phyloP scores from a whole-genome alignment of 352 stramenopile genomes.

The Lagenidium sp. region DNA sequence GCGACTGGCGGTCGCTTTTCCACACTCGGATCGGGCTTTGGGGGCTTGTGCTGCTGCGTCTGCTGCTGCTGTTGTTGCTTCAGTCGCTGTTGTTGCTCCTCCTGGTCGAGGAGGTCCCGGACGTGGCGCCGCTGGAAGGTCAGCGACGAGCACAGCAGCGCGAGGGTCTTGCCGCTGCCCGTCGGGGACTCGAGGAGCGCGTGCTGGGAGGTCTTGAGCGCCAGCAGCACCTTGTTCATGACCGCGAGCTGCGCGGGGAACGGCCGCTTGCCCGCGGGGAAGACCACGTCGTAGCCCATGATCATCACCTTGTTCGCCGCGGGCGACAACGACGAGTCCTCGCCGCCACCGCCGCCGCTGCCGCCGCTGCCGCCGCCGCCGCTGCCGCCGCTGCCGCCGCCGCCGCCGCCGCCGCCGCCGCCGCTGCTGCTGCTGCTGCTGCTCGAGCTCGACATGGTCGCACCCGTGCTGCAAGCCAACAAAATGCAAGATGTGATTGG shows the following conservation, averaged over 20 bases:
- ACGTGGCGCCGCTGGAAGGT: conserved; percentile 65
- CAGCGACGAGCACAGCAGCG: conserved; percentile 72
- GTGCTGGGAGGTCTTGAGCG: conserved; percentile 73
- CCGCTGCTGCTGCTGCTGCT: no score
- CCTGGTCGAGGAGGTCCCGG: conserved; percentile 21
- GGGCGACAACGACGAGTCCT: not conserved
- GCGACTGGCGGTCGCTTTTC: no score
- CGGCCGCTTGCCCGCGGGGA: conserved; percentile 68
- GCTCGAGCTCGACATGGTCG: no score
- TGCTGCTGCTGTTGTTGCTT: not conserved
- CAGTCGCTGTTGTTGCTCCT: not conserved
- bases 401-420: no score
- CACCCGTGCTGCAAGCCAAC: no score
- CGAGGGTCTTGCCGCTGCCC: conserved; percentile 79
- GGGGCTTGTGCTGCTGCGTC: not conserved
- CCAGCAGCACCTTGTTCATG: conserved; percentile 81
- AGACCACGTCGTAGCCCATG: conserved; percentile 79
- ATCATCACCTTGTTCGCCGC: conserved; percentile 35
- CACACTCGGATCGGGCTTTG: not conserved
- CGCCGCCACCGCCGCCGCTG: not conserved
- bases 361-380: not conserved
- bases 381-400: not conserved
- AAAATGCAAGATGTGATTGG: no score
- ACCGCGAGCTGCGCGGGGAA: conserved; percentile 82
- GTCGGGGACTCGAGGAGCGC: conserved; percentile 81